phyloP scores from a whole-genome alignment of 495 filamentous ascomycete genomes.

The Tuber brumale region DNA sequence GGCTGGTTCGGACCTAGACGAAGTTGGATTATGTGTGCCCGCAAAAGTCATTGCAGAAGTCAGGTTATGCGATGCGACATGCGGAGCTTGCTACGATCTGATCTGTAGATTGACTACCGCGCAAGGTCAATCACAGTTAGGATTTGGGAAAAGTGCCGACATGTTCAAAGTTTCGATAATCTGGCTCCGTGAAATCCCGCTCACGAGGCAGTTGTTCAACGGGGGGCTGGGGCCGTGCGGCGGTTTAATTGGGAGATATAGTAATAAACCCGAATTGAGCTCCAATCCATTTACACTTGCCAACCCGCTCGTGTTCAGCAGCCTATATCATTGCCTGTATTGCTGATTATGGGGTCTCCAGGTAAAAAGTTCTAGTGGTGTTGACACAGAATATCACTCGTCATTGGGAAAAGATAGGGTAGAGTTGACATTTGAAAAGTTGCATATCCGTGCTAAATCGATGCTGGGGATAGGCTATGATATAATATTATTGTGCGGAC shows the following conservation, averaged over 20 bases:
- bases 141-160: not conserved
- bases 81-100: not conserved
- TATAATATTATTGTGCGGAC: too few species aligned
- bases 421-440: too few species aligned
- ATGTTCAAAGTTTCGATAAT: not conserved
- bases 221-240: not conserved
- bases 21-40: not conserved
- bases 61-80: not conserved
- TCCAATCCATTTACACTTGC: not conserved
- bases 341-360: not conserved
- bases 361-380: not conserved
- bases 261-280: not conserved
- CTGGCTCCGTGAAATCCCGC: not conserved
- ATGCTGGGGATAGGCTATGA: too few species aligned
- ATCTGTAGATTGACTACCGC: not conserved
- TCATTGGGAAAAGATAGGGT: not conserved
- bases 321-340: not conserved
- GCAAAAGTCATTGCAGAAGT: not conserved
- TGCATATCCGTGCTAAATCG: too few species aligned
- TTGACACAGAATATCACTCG: not conserved
- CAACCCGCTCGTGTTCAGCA: not conserved
- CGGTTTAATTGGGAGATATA: not conserved
- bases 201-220: not conserved
- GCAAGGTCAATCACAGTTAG: not conserved
- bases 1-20: not conserved